Conservation (phyloP, 2,329 filamentous ascomycete genomes). For the Penicillium italicum region DNA sequence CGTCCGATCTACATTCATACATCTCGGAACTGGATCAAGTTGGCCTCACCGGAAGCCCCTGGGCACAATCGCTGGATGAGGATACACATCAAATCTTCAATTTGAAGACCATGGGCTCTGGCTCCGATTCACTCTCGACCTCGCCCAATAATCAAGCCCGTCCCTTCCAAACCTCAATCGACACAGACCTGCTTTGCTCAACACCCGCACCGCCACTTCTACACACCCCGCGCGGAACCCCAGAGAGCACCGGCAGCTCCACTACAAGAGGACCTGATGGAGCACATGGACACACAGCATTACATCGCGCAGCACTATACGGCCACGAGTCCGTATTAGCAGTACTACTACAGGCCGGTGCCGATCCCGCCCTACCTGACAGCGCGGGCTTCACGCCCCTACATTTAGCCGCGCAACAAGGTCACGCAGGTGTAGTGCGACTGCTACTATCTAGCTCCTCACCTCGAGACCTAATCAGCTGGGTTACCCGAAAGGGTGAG, state of each 20-base stretch:
- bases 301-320: conserved; percentile 2
- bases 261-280: neutral
- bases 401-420: conserved; percentile 6
- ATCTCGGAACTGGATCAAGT: neutral
- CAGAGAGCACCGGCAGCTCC: neutral
- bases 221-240: neutral
- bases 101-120: neutral
- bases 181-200: neutral
- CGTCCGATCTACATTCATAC: neutral
- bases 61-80: neutral
- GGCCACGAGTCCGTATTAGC: conserved; percentile 4
- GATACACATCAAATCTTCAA: neutral
- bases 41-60: neutral
- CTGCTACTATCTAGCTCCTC: neutral
- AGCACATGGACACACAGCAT: conserved; percentile 3
- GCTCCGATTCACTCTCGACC: neutral
- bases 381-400: conserved; percentile 7
- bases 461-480: neutral
- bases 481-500: conserved; percentile 1
- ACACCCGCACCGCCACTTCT: neutral
- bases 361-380: conserved; percentile 7
- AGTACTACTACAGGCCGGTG: conserved; percentile 7
- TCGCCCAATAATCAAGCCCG: neutral
- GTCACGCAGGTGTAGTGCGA: conserved; percentile 1
- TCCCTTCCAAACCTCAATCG: neutral